Conservation (phyloP, 768 basidiomycete genomes). For the Tricholoma matsutake region DNA sequence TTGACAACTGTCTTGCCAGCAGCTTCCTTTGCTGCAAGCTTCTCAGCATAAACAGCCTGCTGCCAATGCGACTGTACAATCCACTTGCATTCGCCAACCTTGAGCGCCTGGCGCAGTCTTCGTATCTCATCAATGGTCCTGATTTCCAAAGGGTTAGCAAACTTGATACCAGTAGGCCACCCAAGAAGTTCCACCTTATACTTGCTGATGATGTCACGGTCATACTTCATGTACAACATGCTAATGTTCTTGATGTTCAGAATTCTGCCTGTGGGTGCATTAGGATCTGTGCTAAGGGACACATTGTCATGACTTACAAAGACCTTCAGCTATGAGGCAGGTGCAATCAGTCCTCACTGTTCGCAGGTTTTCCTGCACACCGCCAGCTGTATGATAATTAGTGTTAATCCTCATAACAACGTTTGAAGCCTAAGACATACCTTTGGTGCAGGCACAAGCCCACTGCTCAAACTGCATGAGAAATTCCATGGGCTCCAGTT, state of each 20-base stretch:
- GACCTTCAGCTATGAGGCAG: neutral
- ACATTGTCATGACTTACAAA: neutral
- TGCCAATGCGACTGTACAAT: too few species aligned
- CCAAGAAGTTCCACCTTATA: neutral
- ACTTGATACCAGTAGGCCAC: neutral
- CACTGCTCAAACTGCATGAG: neutral
- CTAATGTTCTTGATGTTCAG: neutral
- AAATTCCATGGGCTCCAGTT: constrained; percentile 1
- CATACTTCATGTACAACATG: neutral
- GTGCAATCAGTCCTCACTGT: neutral
- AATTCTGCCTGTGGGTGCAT: neutral
- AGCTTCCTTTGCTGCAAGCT: too few species aligned
- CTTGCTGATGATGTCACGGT: neutral
- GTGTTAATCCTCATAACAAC: neutral
- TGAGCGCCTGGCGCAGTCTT: too few species aligned
- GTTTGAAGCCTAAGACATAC: neutral
- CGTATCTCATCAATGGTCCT: too few species aligned
- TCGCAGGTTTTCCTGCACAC: neutral
- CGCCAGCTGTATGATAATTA: neutral
- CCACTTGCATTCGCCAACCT: too few species aligned
- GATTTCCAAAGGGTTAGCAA: neutral
- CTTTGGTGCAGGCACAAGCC: neutral
- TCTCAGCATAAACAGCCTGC: too few species aligned
- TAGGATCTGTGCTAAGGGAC: too few species aligned
- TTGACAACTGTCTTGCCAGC: too few species aligned